These are phyloP conservation scores for Berkeleyomyces rouxiae DNA, from an alignment of 2,329 filamentous ascomycete species.

Conservation along the genomic window DNA sequence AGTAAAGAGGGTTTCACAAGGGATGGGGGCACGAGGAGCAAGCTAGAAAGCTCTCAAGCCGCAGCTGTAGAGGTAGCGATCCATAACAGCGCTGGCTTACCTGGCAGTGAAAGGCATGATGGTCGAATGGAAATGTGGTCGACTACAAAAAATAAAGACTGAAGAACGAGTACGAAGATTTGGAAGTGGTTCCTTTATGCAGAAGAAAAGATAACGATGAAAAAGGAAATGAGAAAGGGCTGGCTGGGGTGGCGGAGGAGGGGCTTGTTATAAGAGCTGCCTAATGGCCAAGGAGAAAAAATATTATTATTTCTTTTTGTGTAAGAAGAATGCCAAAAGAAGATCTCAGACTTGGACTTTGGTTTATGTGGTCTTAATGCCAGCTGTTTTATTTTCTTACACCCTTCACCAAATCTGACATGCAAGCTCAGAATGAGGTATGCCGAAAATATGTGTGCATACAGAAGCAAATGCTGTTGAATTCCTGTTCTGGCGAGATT, in stretches of 20 bases:
- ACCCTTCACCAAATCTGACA: background rate
- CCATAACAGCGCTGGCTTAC: slow-evolving; percentile 23
- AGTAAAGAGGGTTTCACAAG: background rate
- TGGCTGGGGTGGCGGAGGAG: background rate
- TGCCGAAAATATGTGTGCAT: background rate
- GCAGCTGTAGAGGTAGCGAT: background rate
- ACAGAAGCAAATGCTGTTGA: background rate
- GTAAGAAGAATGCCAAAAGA: too few species aligned
- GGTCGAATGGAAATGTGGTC: slow-evolving; percentile 11
- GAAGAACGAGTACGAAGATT: background rate
- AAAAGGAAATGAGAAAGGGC: background rate
- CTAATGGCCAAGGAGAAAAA: background rate
- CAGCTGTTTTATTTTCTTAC: background rate
- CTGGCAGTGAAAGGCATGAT: slow-evolving; percentile 44
- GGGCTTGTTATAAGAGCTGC: background rate
- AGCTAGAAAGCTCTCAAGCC: background rate
- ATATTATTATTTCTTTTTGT: background rate
- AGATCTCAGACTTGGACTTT: background rate
- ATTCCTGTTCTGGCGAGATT: background rate
- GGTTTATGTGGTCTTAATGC: background rate
- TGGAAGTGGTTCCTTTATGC: background rate
- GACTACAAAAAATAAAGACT: background rate
- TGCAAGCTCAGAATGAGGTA: background rate
- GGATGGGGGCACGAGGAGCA: too few species aligned
- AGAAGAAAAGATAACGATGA: background rate